These are phyloP conservation scores for Claviceps purpurea DNA, from an alignment of 2,329 filamentous ascomycete species.

Conservation along the genomic window DNA sequence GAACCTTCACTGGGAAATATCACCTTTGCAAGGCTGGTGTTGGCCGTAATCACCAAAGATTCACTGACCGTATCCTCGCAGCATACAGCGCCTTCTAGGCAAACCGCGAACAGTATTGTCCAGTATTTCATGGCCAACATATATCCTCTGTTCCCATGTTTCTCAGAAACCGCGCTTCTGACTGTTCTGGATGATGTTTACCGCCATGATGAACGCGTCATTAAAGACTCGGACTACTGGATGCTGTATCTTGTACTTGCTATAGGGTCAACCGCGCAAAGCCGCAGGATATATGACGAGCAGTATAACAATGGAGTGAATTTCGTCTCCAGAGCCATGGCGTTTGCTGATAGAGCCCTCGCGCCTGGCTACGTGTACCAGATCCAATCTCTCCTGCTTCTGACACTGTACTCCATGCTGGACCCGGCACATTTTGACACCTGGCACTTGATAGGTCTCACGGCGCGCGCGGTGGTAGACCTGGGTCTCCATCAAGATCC, in stretches of 20 bases:
- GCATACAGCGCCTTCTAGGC: conserved; percentile 54
- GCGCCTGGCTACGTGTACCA: conserved; percentile 73
- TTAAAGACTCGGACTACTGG: conserved; percentile 65
- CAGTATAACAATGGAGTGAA: conserved; percentile 44
- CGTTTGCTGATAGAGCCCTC: conserved; percentile 68
- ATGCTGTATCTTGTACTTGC: conserved; percentile 81
- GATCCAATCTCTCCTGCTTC: conserved; percentile 73
- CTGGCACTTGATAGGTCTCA: conserved; percentile 88
- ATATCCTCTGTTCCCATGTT: conserved; percentile 67
- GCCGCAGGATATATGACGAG: conserved; percentile 51
- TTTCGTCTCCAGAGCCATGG: conserved; percentile 51
- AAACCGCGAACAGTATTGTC: conserved; percentile 54
- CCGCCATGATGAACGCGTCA: conserved; percentile 48
- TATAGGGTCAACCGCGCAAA: conserved; percentile 63
- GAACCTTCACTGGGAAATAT: conserved; percentile 78
- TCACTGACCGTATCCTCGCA: conserved; percentile 49
- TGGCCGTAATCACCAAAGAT: conserved; percentile 70
- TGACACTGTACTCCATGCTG: conserved; percentile 80
- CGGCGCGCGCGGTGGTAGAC: conserved; percentile 76
- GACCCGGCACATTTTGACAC: conserved; percentile 86
- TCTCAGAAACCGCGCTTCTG: conserved; percentile 67
- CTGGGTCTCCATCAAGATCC: conserved; percentile 89
- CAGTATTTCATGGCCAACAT: conserved; percentile 79
- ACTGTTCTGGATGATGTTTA: conserved; percentile 73
- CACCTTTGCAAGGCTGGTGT: conserved; percentile 79